These are phyloP conservation scores for Amphicarpaea edgeworthii DNA, from an alignment of 306 rosid species.

Conservation along the genomic window DNA sequence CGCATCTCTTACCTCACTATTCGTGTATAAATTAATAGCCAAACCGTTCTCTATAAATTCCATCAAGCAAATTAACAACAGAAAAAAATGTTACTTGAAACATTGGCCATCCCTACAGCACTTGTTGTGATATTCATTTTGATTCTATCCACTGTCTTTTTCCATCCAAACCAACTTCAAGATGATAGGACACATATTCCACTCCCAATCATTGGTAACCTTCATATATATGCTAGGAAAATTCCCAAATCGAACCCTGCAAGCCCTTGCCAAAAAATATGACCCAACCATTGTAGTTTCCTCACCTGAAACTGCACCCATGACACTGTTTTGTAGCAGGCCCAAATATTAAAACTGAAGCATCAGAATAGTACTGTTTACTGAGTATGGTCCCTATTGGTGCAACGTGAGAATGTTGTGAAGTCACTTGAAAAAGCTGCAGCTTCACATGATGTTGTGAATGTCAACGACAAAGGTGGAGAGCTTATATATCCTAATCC, in stretches of 20 bases:
- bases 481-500: slow-evolving; percentile 4
- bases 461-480: not conserved
- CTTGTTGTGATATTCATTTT: not conserved
- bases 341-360: slow-evolving; percentile 18
- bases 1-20: too few species aligned
- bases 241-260: slow-evolving; percentile 39
- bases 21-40: not conserved
- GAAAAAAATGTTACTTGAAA: not conserved
- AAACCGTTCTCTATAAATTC: not conserved
- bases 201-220: slow-evolving; percentile 52
- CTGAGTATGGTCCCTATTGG: slow-evolving; percentile 48
- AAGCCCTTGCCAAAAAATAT: slow-evolving; percentile 38
- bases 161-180: not conserved
- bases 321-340: slow-evolving; percentile 42
- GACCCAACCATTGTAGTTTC: slow-evolving; percentile 47
- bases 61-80: not conserved
- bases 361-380: not conserved
- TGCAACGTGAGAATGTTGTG: slow-evolving; percentile 45
- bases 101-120: not conserved
- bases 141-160: not conserved
- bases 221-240: slow-evolving; percentile 52
- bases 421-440: slow-evolving; percentile 1
- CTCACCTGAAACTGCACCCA: slow-evolving; percentile 45
- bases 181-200: slow-evolving; percentile 37
- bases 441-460: slow-evolving; percentile 18